Evolutionary conservation across 2,329 filamentous ascomycete genomes (phyloP).

Genomic region (Colletotrichum higginsianum): DNA sequence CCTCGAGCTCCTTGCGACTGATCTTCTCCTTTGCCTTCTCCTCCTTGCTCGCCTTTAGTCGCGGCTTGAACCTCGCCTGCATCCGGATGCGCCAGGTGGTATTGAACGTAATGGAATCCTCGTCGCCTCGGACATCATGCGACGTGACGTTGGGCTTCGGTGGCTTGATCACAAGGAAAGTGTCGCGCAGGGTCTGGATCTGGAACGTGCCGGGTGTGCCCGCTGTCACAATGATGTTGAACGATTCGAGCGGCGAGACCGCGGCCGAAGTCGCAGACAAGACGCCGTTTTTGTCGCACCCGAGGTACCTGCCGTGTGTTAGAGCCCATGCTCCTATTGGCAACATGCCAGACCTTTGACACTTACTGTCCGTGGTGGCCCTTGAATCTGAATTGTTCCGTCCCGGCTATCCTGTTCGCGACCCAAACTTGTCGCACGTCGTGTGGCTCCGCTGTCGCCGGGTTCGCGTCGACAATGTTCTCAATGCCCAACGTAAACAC

Average conservation of each 20-base stretch:
- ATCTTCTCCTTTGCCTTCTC: conserved; percentile 89
- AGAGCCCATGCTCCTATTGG: neutral
- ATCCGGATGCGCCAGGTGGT: conserved; percentile 88
- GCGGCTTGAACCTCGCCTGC: conserved; percentile 95
- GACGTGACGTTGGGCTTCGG: conserved; percentile 62
- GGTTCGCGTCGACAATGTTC: conserved; percentile 89
- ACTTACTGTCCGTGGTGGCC: conserved; percentile 86
- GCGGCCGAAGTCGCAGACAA: conserved; percentile 85
- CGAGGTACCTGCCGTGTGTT: conserved; percentile 75
- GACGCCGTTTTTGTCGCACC: conserved; percentile 86
- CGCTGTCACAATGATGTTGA: conserved; percentile 74
- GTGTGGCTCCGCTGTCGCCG: conserved; percentile 91
- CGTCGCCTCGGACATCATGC: conserved; percentile 83
- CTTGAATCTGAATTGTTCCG: conserved; percentile 87
- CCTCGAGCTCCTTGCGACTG: conserved; percentile 86
- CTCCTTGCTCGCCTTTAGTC: conserved; percentile 83
- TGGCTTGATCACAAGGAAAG: conserved; percentile 76
- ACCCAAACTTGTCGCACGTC: conserved; percentile 98
- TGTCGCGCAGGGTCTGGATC: conserved; percentile 80
- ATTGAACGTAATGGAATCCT: conserved; percentile 74
- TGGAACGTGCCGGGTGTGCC: conserved; percentile 81
- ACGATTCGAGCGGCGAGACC: conserved; percentile 87
- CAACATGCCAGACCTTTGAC: neutral
- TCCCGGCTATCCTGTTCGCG: conserved; percentile 85
- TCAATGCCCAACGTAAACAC: conserved; percentile 87